Evolutionary conservation across 768 basidiomycete genomes (phyloP), one percentile per base, ranked within the genome.

Genomic region (Amanita thiersii): DNA sequence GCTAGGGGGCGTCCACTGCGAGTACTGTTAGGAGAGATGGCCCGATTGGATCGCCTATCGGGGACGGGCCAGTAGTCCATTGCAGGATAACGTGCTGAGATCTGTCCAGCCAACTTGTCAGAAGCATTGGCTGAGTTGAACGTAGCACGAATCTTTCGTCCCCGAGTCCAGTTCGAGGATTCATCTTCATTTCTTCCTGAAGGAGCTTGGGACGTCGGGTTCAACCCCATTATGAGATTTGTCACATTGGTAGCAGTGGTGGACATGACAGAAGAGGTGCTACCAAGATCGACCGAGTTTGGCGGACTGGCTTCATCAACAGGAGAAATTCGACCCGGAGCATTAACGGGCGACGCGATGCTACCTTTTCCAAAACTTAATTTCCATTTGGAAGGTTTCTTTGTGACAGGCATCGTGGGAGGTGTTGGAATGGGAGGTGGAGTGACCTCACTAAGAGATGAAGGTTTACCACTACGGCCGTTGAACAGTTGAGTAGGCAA

Each of bases 301-400:
- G 58, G 52, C 17, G 61, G 56, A 8, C 59, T 51, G n/a, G 53
- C 48, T 43, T 69, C 71, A 43, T 70, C 68, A 12, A 61, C 59
- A 10, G 66, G 65, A 18, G 65, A 65, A 9, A 62, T 52, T 34
- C 56, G 57, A 29, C 68, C 71, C 24, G 65, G 55, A 4, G 61
- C 48, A 28, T 63, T 45, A 35, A 60, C 50, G 15, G 65, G 50
- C 28, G 64, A 54, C 39, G 68, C 51, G 26, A 65, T 58, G 50
- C 58, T 71, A 53, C 62, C 66, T 64, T 77, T 80, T 47, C 85
- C 69, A 59, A 89, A 84, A 51, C 79, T 69, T 52, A 86, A 68
- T 62, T 83, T 86, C 86, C 90, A 82, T 54, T 80, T 87, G n/a
- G 83, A 87, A 40, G 84, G 69, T 68, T 90, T 90, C 69, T 88